Base-by-base conservation (phyloP, 106 monocot species). In the Cymbidium sinense region DNA sequence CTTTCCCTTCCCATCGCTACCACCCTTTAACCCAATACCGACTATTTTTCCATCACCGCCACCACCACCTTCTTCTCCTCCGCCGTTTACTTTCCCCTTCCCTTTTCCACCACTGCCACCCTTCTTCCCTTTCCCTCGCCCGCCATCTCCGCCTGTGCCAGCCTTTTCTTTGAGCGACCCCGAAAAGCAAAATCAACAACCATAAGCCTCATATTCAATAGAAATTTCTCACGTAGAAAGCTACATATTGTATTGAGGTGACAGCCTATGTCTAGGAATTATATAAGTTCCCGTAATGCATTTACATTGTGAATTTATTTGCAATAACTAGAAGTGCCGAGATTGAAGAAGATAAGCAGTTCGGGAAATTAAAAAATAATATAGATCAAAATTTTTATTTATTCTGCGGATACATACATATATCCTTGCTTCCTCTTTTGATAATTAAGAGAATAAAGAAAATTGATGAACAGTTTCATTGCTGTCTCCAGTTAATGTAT, bases 31-130 rank as follows among this genome's bases (percentile, higher is more conserved):
- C 34, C 36, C 71, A 20, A 28, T 71, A 18, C 77, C 87, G 6
- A 70, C 30, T 11, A 65, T 78, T 1, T 79, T 77, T 36, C 76
- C 83, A 0, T 50, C 64, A 18, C 70, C 83, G 7, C 64, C 77
- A 7, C 72, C 82, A 13, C 44, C 75, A 25, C 78, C 79, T 11
- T 79, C 86, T 19, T 47, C 76, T 7, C 80, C 81, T 15, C 77
- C 77, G n/a, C 75, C 74, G 9, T 47, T 64, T n/a, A 37, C 75
- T 15, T 77, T 83, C 27, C 86, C 88, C 5, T 82, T 82, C 11
- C 84, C 80, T 15, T 86, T 86, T 5, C 80, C 79, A 3, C 80
- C 74, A n/a, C 81, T 76, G 1, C 88, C 86, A 11, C 80, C 86
- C 8, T 21, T 84, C n/a, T 67, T 78, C 12, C 34, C 79, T 10